These are phyloP conservation scores for Sinapis alba DNA, from an alignment of 441 rosid species.

Conservation along the genomic window DNA sequence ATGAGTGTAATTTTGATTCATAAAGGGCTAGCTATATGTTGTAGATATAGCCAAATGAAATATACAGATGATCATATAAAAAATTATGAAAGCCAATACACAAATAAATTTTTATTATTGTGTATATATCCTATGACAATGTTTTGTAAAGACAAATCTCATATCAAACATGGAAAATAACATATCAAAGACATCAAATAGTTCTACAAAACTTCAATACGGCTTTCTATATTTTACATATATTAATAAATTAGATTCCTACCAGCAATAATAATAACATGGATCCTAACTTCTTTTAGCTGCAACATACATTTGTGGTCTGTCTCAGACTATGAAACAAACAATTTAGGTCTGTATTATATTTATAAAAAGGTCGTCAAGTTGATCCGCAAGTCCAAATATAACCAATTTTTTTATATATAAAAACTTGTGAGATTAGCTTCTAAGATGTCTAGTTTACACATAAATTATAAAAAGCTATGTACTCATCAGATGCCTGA, in stretches of 20 bases:
- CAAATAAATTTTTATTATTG: too few relatives aligned
- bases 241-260: constrained; percentile 10
- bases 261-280: constrained; percentile 33
- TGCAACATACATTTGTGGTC: constrained; percentile 22
- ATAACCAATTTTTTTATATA: not conserved
- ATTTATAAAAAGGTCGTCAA: constrained; percentile 26
- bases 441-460: constrained; percentile 38
- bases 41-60: not conserved
- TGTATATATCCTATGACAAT: not conserved
- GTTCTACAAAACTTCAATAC: not conserved
- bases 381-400: constrained; percentile 26
- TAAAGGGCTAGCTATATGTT: not conserved
- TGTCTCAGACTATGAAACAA: constrained; percentile 40
- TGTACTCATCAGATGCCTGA: constrained; percentile 7
- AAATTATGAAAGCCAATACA: not conserved
- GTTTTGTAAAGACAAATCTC: not conserved
- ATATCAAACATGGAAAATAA: not conserved
- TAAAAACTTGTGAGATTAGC: constrained; percentile 23
- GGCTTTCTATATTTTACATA: not conserved
- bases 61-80: not conserved
- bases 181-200: not conserved
- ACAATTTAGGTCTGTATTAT: constrained; percentile 18
- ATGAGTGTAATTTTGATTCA: not conserved
- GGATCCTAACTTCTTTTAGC: constrained; percentile 26
- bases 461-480: not conserved